A percentile compares a stretch with the other conserved stretches of the same genome.
Evolutionary conservation across 768 basidiomycete species (phyloP).

Genomic region (Trametes punicea): DNA sequence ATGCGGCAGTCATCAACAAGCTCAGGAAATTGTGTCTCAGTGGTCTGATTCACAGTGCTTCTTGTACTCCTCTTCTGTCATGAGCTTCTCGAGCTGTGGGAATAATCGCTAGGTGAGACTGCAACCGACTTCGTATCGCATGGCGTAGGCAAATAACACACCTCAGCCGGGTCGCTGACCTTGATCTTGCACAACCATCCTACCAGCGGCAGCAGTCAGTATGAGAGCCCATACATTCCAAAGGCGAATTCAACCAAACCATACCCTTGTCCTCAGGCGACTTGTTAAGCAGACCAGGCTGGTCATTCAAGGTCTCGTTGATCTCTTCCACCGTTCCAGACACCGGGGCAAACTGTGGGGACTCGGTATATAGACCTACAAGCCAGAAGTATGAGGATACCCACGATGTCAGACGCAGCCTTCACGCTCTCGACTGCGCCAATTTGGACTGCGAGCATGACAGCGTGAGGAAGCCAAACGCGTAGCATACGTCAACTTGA

Average conservation of each 20-base stretch:
- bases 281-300: slow-evolving; percentile 86
- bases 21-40: not conserved
- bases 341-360: slow-evolving; percentile 80
- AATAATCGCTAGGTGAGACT: not conserved
- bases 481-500: not conserved
- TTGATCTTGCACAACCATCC: slow-evolving; percentile 97
- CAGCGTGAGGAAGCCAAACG: not conserved
- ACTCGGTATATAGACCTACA: not conserved
- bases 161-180: slow-evolving; percentile 73
- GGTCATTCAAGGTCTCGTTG: slow-evolving; percentile 61
- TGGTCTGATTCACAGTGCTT: slow-evolving; percentile 44
- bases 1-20: slow-evolving; percentile 18
- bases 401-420: slow-evolving; percentile 88
- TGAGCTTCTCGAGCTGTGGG: slow-evolving; percentile 60
- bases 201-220: slow-evolving; percentile 31
- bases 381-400: slow-evolving; percentile 20
- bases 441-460: slow-evolving; percentile 56
- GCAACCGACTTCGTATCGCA: too few relatives aligned
- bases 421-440: slow-evolving; percentile 97
- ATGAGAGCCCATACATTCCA: not conserved
- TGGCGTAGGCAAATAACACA: slow-evolving; percentile 32
- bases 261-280: slow-evolving; percentile 79
- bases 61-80: slow-evolving; percentile 77
- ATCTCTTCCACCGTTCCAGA: slow-evolving; percentile 80
- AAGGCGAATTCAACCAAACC: slow-evolving; percentile 21